phyloP scores from a whole-genome alignment of 805 yeast genomes.

The Nakazawaea populi region DNA sequence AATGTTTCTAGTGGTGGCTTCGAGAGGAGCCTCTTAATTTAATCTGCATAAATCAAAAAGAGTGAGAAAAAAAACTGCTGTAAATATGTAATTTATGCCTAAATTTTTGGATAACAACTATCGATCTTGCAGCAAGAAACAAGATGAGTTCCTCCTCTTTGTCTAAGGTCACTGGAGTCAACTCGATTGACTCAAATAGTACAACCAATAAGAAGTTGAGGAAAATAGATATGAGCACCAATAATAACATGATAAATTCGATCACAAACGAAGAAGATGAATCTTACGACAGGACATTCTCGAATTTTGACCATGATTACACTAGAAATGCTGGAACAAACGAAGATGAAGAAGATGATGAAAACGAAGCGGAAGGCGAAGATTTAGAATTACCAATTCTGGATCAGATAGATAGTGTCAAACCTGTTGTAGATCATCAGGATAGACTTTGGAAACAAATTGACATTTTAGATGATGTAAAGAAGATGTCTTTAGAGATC shows the following conservation, averaged over 20 bases:
- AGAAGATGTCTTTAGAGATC: conserved; percentile 45
- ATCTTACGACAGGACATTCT: background rate
- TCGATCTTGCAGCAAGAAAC: background rate
- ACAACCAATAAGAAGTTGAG: background rate
- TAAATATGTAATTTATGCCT: background rate
- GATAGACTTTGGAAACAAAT: conserved; percentile 85
- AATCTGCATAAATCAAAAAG: background rate
- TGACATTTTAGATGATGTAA: conserved; percentile 78
- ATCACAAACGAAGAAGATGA: conserved; percentile 6
- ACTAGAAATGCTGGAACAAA: conserved; percentile 10
- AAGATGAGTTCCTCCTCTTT: background rate
- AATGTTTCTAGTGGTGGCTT: no score
- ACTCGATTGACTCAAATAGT: background rate
- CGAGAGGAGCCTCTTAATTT: no score
- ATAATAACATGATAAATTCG: background rate
- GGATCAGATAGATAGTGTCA: conserved; percentile 48
- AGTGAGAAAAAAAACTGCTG: background rate
- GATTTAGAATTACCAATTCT: conserved; percentile 14
- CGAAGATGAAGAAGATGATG: conserved; percentile 9
- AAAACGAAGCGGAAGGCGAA: conserved; percentile 2
- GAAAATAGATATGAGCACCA: background rate
- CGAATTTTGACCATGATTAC: conserved; percentile 11
- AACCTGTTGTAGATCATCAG: conserved; percentile 59
- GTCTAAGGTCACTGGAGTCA: background rate
- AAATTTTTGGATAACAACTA: no score